Base-by-base conservation (phyloP, 306 rosid species). In the Cercis canadensis region DNA sequence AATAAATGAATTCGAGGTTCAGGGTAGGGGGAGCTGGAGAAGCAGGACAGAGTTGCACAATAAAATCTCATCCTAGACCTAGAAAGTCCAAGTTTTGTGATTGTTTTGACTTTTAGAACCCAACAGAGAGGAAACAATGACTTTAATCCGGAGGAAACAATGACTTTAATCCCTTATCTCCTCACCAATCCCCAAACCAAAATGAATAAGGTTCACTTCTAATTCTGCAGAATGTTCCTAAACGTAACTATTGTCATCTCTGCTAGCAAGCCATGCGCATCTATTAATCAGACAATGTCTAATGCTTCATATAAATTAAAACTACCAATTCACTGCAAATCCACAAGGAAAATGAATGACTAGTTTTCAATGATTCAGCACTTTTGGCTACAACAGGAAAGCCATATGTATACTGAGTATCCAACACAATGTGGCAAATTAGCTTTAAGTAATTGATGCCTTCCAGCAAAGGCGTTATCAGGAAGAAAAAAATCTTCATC, bases 221-320 rank as follows among this genome's bases (percentile, higher is more conserved):
- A 37, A 2, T 37, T 37, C 43, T 37, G 43, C 7, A 37, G 43
- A 37, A 37, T 37, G 43, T 37, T 7, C 10, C 43, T 37, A 7
- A 4, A 37, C 4, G 10, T 6, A 37, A 6, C 7, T 15, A 47
- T 33, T 13, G 18, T 43, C 31, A 53, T 32, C 2, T 7, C 57
- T 44, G 10, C 41, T 54, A 43, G 29, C 37, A 40, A 40, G 12
- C 1, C 32, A 60, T 5, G 33, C 62, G 17, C 46, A 40, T 62
- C 11, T 47, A 50, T 36, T 17, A 18, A 47, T 0, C 40, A 58
- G 32, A 33, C 16, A 19, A 45, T 32, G 12, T 17, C 39, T 19
- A 70, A 59, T 31, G 8, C 60, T 73, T 46, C 65, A 54, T 32
- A 43, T 7, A 43, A 44, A 55, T 57, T 18, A 55, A 37, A 33